Conservation (phyloP, 129 eudicot species). For the Centella asiatica region DNA sequence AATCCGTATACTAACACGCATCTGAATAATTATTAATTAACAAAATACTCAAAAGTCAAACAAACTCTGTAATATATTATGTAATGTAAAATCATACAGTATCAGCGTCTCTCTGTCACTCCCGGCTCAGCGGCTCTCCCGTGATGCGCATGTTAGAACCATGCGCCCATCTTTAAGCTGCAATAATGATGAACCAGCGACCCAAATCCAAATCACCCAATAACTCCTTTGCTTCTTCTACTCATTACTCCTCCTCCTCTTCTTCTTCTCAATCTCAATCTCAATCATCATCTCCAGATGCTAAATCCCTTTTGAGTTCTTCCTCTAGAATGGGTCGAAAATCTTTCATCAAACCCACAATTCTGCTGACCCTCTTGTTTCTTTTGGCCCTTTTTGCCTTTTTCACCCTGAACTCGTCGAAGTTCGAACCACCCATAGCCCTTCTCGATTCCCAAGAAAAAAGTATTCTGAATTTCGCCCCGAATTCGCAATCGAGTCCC, state of each 20-base stretch:
- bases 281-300: constrained; percentile 4
- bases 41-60: no score
- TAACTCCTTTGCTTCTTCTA: no score
- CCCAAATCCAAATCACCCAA: constrained; percentile 18
- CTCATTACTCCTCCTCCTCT: neutral
- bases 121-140: no score
- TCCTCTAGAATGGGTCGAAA: constrained; percentile 28
- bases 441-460: constrained; percentile 8
- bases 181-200: constrained; percentile 19
- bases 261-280: constrained; percentile 4
- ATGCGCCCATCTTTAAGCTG: constrained; percentile 7
- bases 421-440: constrained; percentile 1
- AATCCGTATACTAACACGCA: no score
- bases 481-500: neutral
- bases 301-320: constrained; percentile 18
- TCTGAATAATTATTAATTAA: no score
- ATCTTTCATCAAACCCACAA: constrained; percentile 47
- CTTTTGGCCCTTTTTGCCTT: constrained; percentile 39
- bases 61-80: no score
- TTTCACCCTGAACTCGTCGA: constrained; percentile 18
- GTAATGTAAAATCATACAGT: no score
- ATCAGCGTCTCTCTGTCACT: no score
- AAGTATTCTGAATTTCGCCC: neutral
- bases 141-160: neutral
- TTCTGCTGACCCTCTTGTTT: constrained; percentile 21